phyloP scores from a whole-genome alignment of 306 rosid species.

The Citrullus colocynthis region DNA sequence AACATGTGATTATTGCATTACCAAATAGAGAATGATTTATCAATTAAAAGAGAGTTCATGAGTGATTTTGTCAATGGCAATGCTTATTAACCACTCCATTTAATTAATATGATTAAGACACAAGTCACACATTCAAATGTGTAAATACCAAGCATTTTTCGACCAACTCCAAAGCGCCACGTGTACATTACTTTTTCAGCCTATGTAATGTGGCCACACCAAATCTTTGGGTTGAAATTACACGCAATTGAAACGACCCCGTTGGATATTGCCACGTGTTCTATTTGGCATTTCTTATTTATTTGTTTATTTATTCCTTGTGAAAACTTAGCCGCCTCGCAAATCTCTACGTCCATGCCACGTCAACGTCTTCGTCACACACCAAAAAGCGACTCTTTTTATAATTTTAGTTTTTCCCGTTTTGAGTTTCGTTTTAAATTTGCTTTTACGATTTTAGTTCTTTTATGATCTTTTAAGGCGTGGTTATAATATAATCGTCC shows the following conservation, averaged over 20 bases:
- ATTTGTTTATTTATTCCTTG: background rate
- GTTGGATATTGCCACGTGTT: slow-evolving; percentile 2
- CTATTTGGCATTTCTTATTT: background rate
- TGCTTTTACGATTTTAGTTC: background rate
- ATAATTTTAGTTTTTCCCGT: background rate
- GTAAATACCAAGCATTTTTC: background rate
- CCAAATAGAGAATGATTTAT: background rate
- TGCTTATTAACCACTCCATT: background rate
- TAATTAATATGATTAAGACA: background rate
- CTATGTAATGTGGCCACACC: background rate
- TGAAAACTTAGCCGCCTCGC: slow-evolving; percentile 2
- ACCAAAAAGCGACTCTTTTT: background rate
- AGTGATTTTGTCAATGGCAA: background rate
- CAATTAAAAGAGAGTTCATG: too few relatives aligned
- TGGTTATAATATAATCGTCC: too few relatives aligned
- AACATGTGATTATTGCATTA: background rate
- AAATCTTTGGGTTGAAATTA: background rate
- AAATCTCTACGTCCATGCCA: background rate
- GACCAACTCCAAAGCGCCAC: background rate
- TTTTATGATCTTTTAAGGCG: too few relatives aligned
- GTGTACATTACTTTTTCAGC: background rate
- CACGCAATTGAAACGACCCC: background rate
- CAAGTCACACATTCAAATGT: background rate
- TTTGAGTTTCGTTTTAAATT: background rate
- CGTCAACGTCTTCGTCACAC: slow-evolving; percentile 2